Evolutionary conservation across 1,284 basidiomycete genomes (phyloP).

Genomic region (Ganoderma boninense): DNA sequence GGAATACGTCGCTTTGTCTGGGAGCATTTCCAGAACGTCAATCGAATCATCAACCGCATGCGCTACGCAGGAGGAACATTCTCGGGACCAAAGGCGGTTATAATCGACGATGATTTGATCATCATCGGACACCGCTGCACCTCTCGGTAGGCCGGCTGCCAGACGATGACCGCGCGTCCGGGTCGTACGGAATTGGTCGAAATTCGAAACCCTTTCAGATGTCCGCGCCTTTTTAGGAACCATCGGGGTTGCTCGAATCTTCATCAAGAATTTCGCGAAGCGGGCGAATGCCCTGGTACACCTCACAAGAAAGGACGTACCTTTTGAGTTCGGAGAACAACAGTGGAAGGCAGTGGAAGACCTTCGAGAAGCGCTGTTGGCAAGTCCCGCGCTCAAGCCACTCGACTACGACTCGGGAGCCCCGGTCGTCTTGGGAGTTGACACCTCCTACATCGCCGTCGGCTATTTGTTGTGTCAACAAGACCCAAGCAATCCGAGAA

Average conservation of each 20-base stretch:
- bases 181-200: slow-evolving; percentile 32
- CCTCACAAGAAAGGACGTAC: slow-evolving; percentile 31
- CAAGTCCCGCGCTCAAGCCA: not conserved
- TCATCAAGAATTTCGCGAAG: slow-evolving; percentile 34
- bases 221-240: slow-evolving; percentile 36
- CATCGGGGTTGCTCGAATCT: slow-evolving; percentile 31
- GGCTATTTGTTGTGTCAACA: not conserved
- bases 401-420: not conserved
- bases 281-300: slow-evolving; percentile 12
- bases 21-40: slow-evolving; percentile 40
- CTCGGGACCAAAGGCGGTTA: slow-evolving; percentile 34
- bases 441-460: not conserved
- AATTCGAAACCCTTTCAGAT: slow-evolving; percentile 28
- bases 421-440: not conserved
- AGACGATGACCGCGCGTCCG: not conserved
- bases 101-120: slow-evolving; percentile 16
- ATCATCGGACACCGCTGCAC: not conserved
- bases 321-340: slow-evolving; percentile 21
- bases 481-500: not conserved
- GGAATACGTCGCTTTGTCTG: slow-evolving; percentile 45
- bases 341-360: not conserved
- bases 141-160: not conserved
- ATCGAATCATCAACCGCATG: slow-evolving; percentile 42
- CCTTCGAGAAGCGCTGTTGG: not conserved
- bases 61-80: slow-evolving; percentile 38